phyloP scores from a whole-genome alignment of 2,329 filamentous ascomycete genomes.

The Delphinella strobiligena region DNA sequence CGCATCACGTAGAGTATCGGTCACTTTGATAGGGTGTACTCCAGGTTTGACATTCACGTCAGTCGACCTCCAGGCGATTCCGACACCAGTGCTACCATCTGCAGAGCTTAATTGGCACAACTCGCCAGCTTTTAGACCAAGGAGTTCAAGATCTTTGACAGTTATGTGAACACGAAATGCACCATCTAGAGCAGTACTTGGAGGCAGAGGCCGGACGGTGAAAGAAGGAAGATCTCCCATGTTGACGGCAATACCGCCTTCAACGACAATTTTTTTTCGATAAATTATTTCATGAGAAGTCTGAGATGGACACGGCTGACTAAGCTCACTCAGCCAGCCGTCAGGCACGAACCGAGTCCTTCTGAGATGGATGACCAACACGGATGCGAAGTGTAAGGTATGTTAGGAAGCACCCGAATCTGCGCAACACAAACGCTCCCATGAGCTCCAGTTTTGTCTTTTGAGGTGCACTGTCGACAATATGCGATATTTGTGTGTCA shows the following conservation, averaged over 20 bases:
- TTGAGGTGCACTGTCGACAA: too few species aligned
- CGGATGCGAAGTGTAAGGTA: too few species aligned
- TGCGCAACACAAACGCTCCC: too few species aligned
- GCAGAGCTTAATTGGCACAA: constrained; percentile 40
- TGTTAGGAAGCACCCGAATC: too few species aligned
- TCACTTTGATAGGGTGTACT: constrained; percentile 58
- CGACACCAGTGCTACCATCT: constrained; percentile 36
- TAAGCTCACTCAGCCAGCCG: background rate
- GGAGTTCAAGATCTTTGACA: constrained; percentile 41
- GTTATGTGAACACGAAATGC: constrained; percentile 49
- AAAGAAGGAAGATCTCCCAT: constrained; percentile 22
- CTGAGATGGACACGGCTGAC: too few species aligned
- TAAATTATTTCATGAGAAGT: too few species aligned
- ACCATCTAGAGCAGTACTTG: constrained; percentile 36
- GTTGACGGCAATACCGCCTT: background rate
- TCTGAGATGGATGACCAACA: too few species aligned
- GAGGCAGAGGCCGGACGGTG: constrained; percentile 42
- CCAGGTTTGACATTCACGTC: constrained; percentile 44
- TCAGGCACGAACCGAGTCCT: too few species aligned
- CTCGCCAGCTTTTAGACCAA: constrained; percentile 47
- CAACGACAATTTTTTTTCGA: background rate
- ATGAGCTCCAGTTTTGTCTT: too few species aligned
- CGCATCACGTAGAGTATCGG: constrained; percentile 59
- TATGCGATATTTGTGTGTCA: too few species aligned
- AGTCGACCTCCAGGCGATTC: constrained; percentile 50